Conservation (phyloP, 2,329 filamentous ascomycete species). For the Hansfordia pulvinata region DNA sequence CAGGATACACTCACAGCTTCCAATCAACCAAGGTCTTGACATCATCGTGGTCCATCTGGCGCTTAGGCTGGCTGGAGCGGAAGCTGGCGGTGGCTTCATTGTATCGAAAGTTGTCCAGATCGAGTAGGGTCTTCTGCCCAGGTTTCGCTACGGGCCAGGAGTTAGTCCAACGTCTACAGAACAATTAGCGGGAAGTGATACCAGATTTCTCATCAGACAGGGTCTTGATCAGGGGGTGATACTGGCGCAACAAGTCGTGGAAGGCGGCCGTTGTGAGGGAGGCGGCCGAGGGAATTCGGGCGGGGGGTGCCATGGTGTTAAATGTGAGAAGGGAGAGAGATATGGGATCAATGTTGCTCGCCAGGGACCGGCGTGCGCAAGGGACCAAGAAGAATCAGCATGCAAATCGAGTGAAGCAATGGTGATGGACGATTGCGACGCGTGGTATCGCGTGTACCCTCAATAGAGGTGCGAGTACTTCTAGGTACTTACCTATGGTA, state of each 20-base stretch:
- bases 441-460: too few relatives aligned
- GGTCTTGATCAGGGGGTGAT: slow-evolving; percentile 23
- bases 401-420: too few relatives aligned
- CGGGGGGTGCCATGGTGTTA: slow-evolving; percentile 7
- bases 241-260: slow-evolving; percentile 19
- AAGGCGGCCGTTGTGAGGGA: slow-evolving; percentile 20
- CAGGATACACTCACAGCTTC: slow-evolving; percentile 47
- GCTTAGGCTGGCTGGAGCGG: slow-evolving; percentile 15
- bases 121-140: slow-evolving; percentile 34
- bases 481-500: too few relatives aligned
- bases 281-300: slow-evolving; percentile 7
- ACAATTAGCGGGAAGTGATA: too few relatives aligned
- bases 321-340: too few relatives aligned
- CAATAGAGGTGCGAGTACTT: too few relatives aligned
- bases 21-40: slow-evolving; percentile 51
- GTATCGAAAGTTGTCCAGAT: slow-evolving; percentile 50
- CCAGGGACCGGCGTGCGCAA: background rate
- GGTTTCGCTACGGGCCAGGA: slow-evolving; percentile 26
- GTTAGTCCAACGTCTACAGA: too few relatives aligned
- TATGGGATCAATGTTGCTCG: background rate
- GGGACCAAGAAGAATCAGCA: background rate
- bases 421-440: too few relatives aligned
- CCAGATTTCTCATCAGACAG: slow-evolving; percentile 31
- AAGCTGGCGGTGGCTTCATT: slow-evolving; percentile 34
- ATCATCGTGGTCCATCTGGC: slow-evolving; percentile 38